A percentile compares a stretch with the other conserved stretches of the same genome.
Evolutionary conservation across 805 yeast genomes (phyloP).

Genomic region (Debaryomyces tyrocola): DNA sequence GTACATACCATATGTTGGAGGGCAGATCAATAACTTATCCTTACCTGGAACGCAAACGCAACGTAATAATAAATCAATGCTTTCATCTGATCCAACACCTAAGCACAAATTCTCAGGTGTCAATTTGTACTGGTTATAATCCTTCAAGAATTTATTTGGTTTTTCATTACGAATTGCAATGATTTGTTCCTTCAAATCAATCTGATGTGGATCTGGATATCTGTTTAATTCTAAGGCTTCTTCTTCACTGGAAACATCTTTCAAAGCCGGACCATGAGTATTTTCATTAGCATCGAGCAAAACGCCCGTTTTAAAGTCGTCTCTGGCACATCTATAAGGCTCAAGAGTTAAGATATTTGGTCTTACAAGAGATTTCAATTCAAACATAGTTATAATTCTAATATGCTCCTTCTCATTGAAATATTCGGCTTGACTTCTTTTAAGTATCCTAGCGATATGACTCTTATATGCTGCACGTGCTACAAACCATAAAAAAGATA

Average conservation of each 20-base stretch:
- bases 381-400: slow-evolving; percentile 32
- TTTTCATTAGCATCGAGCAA: slow-evolving; percentile 95
- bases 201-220: slow-evolving; percentile 96
- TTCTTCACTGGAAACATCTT: slow-evolving; percentile 45
- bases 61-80: slow-evolving; percentile 85
- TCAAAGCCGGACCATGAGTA: slow-evolving; percentile 83
- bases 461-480: neutral
- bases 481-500: neutral
- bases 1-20: slow-evolving; percentile 99
- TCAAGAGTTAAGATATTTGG: slow-evolving; percentile 81
- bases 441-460: neutral
- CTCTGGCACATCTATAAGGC: slow-evolving; percentile 97
- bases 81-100: slow-evolving; percentile 97
- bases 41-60: slow-evolving; percentile 79
- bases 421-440: too few species aligned
- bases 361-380: slow-evolving; percentile 62
- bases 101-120: slow-evolving; percentile 73
- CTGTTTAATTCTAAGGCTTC: slow-evolving; percentile 65
- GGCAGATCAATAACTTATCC: slow-evolving; percentile 82
- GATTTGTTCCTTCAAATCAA: slow-evolving; percentile 68
- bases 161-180: slow-evolving; percentile 68
- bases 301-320: slow-evolving; percentile 86
- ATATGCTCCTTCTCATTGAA: too few species aligned
- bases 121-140: slow-evolving; percentile 21
- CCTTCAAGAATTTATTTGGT: slow-evolving; percentile 24